Conservation (phyloP, 2,329 filamentous ascomycete genomes). For the Botrytis galanthina region DNA sequence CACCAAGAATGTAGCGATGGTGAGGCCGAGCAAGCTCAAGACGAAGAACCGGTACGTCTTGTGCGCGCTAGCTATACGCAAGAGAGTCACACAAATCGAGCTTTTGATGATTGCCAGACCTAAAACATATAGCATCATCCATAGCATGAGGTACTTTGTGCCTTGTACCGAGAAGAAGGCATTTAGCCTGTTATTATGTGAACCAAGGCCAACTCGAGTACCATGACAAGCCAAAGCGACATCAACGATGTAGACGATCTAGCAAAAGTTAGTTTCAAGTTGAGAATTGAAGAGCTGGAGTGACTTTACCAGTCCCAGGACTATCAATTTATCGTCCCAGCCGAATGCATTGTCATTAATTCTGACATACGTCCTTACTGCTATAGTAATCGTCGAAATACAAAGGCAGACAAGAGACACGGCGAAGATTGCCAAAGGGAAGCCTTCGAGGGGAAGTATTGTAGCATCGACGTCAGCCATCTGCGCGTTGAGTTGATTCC, state of each 20-base stretch:
- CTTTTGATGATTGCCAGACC: conserved; percentile 29
- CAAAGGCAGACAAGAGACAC: conserved; percentile 3
- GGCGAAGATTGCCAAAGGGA: conserved; percentile 1
- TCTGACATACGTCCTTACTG: conserved; percentile 2
- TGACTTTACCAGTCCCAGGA: conserved; percentile 3
- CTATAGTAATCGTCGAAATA: neutral
- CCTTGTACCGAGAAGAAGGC: conserved; percentile 21
- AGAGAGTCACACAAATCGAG: conserved; percentile 30
- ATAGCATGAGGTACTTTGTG: conserved; percentile 26
- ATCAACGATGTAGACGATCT: conserved; percentile 11
- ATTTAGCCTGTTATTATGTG: conserved; percentile 24
- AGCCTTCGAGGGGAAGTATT: neutral
- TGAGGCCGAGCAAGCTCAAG: conserved; percentile 14
- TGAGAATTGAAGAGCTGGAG: neutral
- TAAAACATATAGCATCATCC: conserved; percentile 29
- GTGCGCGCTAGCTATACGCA: conserved; percentile 24
- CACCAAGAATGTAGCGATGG: conserved; percentile 23
- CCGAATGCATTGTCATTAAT: neutral
- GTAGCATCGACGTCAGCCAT: neutral
- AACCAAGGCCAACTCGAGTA: conserved; percentile 28
- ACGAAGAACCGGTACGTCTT: conserved; percentile 11
- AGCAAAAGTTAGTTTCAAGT: neutral
- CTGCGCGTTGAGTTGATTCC: neutral
- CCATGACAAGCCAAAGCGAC: conserved; percentile 30
- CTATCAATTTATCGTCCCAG: conserved; percentile 15